These are phyloP conservation scores for Fusarium hostae DNA, from an alignment of 2,329 filamentous ascomycete genomes.

Conservation along the genomic window DNA sequence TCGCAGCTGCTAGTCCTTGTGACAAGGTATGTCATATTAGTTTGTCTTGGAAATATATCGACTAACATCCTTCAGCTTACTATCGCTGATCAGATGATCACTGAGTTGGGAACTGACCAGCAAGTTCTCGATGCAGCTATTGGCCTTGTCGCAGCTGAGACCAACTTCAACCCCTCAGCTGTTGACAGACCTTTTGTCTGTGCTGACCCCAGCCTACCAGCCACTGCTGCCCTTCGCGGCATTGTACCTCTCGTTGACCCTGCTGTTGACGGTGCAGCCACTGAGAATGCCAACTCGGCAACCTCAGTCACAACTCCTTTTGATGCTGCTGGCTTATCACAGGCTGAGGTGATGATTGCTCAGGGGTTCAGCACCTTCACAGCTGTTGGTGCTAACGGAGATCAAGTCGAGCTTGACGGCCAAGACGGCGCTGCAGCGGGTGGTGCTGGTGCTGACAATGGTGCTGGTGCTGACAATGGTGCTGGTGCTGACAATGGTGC, in stretches of 20 bases:
- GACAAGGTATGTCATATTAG: conserved; percentile 59
- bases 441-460: conserved; percentile 55
- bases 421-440: conserved; percentile 49
- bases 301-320: conserved; percentile 65
- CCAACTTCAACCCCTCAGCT: conserved; percentile 78
- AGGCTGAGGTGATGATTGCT: conserved; percentile 71
- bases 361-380: conserved; percentile 74
- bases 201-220: conserved; percentile 70
- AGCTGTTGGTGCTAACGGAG: conserved; percentile 48
- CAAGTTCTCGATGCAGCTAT: conserved; percentile 70
- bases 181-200: conserved; percentile 71
- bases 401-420: conserved; percentile 48
- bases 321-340: conserved; percentile 68
- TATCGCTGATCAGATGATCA: conserved; percentile 72
- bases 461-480: background rate
- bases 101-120: conserved; percentile 68
- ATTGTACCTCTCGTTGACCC: conserved; percentile 76
- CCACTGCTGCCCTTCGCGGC: conserved; percentile 69
- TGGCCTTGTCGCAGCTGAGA: conserved; percentile 73
- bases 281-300: conserved; percentile 69
- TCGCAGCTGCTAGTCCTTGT: conserved; percentile 74
- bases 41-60: background rate
- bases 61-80: conserved; percentile 58
- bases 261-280: conserved; percentile 64
- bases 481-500: no score